Base-by-base conservation (phyloP, 768 basidiomycete genomes). In the Mycena belliarum region DNA sequence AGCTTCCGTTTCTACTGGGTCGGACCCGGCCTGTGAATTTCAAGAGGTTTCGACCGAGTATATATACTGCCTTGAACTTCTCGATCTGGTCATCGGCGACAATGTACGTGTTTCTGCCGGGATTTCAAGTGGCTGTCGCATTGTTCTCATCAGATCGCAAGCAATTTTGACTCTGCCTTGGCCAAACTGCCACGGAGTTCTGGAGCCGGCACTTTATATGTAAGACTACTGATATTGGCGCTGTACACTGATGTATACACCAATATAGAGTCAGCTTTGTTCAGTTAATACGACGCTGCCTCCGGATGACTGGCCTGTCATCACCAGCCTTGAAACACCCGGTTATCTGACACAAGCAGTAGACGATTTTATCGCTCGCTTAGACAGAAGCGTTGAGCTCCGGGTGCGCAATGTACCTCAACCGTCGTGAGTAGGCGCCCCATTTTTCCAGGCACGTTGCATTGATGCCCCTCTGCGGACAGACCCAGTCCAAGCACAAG, bases 341-440 rank as follows among this genome's bases (percentile, higher is more conserved):
- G 67, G 68, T 29, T 64, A 81, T 63, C 67, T 87, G 16, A 49
- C 46, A 1, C 48, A 69, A 6, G 67, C 82, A 1, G 79, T 83
- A 9, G 82, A 84, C 52, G 74, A 74, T 20, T 72, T 89, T 11
- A 78, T 86, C 45, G 63, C 68, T 24, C 78, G 82, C 21, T 69
- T 96, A 28, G 82, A 86, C 59, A 71, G 71, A 57, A 93, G 91
- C 58, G 89, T 95, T 3, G 78, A 76, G 71, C 73, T 87, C 32
- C 81, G 82, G 4, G 87, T 94, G 14, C 78, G 74, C 37, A 76
- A 90, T 68, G 89, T 96, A 29, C 91, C 93, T 15, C 68, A 69
- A 40, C 65, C 68, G 53, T 49, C 67, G 79, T 80, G 61, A 52
- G 74, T 69, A 15, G 23, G n/a, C n/a, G n/a, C n/a, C n/a, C n/a